Conservation (phyloP, 1,284 basidiomycete genomes). For the Golubevia sp. region DNA sequence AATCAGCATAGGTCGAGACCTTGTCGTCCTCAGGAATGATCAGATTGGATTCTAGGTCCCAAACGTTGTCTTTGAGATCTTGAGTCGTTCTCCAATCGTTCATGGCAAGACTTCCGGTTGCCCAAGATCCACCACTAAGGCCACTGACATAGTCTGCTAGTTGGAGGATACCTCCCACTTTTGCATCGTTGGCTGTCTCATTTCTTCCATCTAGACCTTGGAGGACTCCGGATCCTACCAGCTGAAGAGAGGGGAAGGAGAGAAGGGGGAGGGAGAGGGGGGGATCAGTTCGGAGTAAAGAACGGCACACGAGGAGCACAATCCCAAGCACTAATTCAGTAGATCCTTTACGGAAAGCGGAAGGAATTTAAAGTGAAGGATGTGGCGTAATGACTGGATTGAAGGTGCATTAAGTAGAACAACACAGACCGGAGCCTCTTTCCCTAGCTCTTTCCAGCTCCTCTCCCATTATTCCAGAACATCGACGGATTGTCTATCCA, state of each 20-base stretch:
- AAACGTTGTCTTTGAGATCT: slow-evolving; percentile 40
- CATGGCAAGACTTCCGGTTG: slow-evolving; percentile 36
- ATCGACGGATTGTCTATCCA: too few species aligned
- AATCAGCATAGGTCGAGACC: slow-evolving; percentile 62
- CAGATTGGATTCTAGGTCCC: slow-evolving; percentile 64
- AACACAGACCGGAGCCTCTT: background rate
- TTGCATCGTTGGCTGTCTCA: slow-evolving; percentile 36
- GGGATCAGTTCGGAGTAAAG: slow-evolving; percentile 11
- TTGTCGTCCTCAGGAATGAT: slow-evolving; percentile 63
- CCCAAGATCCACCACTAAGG: slow-evolving; percentile 56
- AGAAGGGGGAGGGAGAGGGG: slow-evolving; percentile 6
- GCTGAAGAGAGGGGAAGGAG: slow-evolving; percentile 1
- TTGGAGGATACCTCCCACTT: slow-evolving; percentile 54
- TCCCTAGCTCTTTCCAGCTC: background rate
- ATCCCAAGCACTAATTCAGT: slow-evolving; percentile 1
- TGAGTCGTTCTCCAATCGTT: slow-evolving; percentile 52
- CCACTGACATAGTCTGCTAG: slow-evolving; percentile 52
- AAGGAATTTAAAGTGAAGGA: too few species aligned
- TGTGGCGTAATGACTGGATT: too few species aligned
- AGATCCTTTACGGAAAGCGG: background rate
- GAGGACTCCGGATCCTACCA: slow-evolving; percentile 34
- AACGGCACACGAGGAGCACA: slow-evolving; percentile 6
- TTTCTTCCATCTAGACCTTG: slow-evolving; percentile 52
- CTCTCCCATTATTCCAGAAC: too few species aligned
- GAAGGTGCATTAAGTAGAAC: too few species aligned